phyloP scores from a whole-genome alignment of 1,284 basidiomycete species.

The Irpex rosettiformis region DNA sequence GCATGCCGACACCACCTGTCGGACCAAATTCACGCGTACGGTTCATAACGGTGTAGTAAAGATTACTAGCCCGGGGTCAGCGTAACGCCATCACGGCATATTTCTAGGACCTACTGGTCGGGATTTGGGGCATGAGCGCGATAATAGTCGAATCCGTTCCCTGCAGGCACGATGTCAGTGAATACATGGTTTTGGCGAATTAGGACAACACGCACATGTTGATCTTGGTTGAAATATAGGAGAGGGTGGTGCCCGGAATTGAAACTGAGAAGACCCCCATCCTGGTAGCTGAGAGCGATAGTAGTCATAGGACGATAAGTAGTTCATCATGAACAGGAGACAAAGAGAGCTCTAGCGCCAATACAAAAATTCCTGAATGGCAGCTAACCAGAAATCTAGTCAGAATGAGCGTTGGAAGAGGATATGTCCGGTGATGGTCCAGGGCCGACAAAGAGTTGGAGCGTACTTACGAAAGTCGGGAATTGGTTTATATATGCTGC shows the following conservation, averaged over 20 bases:
- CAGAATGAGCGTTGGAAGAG: conserved; percentile 4
- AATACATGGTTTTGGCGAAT: conserved; percentile 17
- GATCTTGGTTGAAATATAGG: conserved; percentile 58
- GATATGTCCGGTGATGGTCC: neutral
- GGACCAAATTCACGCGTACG: conserved; percentile 39
- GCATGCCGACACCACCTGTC: conserved; percentile 43
- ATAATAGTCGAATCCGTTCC: conserved; percentile 60
- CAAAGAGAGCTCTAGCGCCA: neutral
- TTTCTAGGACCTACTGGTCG: conserved; percentile 46
- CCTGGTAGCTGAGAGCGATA: conserved; percentile 20
- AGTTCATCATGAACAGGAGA: neutral
- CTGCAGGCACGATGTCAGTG: conserved; percentile 29
- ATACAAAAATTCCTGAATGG: neutral
- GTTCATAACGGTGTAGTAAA: conserved; percentile 56
- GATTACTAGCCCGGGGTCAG: conserved; percentile 32
- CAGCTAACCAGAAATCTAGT: neutral
- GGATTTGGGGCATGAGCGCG: conserved; percentile 52
- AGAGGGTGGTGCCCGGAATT: conserved; percentile 49
- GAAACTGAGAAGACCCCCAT: conserved; percentile 37
- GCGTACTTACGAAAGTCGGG: neutral
- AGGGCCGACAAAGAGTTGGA: conserved; percentile 4
- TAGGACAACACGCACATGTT: conserved; percentile 37
- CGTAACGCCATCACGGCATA: neutral
- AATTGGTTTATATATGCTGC: neutral
- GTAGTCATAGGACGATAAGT: conserved; percentile 10